Evolutionary conservation across 2,329 filamentous ascomycete species (phyloP), one percentile per base, ranked within the genome.

Genomic region (Acrocalymma vagum): DNA sequence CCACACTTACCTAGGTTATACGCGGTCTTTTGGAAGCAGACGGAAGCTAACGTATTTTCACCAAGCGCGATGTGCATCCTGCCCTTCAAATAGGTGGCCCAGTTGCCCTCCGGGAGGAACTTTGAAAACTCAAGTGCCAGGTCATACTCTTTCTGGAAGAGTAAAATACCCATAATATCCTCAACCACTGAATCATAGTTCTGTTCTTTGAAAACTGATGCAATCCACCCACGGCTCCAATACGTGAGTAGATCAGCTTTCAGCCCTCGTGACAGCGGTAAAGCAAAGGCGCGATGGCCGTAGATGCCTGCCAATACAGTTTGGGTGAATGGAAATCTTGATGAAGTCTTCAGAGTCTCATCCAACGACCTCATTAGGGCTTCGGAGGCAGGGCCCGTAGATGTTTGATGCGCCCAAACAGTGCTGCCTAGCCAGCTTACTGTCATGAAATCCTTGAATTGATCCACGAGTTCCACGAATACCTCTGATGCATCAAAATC

Each of bases 1-100:
- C 7, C 15, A 13, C 9, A 40, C 86, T 75, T 81, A 92, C 90
- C 86, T 69, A 95, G 83, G 40, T 87, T 86, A 58, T 89, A 87
- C 14, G 90, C 89, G 45, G 91, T 89, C 63, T 87, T 93, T 54
- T 85, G 85, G 70, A 99, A 96, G 60, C 84, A 82, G 18, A 82
- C 74, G 18, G 89, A 82, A 38, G 94, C 93, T 25, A 82, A 78
- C 42, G 83, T 81, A 63, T 85, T 85, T 60, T 95, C 87, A 38
- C 86, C 86, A 49, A 86, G 80, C 5, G 85, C 83, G 22, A 97
- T 75, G 52, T 83, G 81, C 32, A 95, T 79, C 20, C 94, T 85
- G 3, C 88, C 94, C 67, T 92, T 90, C 4, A 97, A 80, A 63
- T 99, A 99, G 5, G 75, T 79, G 10, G 80, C 74, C 84, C 83